phyloP scores from a whole-genome alignment of 78 protist genomes.

The Tieghemostelium lacteum region DNA sequence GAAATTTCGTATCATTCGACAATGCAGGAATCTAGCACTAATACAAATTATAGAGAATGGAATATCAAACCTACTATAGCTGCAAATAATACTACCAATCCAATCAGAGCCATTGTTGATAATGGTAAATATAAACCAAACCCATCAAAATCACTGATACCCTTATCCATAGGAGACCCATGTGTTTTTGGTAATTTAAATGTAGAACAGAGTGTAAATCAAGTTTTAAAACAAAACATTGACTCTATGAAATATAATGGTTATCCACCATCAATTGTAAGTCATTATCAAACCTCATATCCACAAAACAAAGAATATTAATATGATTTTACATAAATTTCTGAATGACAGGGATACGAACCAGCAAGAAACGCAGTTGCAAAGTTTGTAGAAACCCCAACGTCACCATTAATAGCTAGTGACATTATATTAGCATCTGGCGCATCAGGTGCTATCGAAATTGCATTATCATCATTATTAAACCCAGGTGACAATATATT shows the following conservation, averaged over 20 bases:
- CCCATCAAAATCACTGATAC: constrained; percentile 85
- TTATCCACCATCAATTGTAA: constrained; percentile 86
- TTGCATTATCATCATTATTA: constrained; percentile 86
- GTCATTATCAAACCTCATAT: background rate
- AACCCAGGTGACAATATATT: constrained; percentile 90
- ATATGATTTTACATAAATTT: background rate
- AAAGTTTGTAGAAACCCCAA: constrained; percentile 10
- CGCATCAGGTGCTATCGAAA: constrained; percentile 94
- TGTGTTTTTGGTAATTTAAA: constrained; percentile 90
- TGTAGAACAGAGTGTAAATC: constrained; percentile 20
- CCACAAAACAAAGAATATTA: background rate
- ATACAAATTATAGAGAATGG: constrained; percentile 3
- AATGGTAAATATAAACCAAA: constrained; percentile 80
- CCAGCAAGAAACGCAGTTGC: constrained; percentile 86
- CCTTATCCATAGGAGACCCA: constrained; percentile 93
- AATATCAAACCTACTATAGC: constrained; percentile 65
- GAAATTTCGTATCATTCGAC: too few relatives aligned
- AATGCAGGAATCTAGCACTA: background rate
- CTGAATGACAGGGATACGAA: constrained; percentile 39
- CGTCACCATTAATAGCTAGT: constrained; percentile 33
- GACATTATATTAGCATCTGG: constrained; percentile 89
- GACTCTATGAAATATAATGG: constrained; percentile 82
- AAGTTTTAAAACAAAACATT: constrained; percentile 34
- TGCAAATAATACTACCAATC: constrained; percentile 83
- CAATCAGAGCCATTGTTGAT: constrained; percentile 93